Evolutionary conservation across 306 rosid species (phyloP).

Genomic region (Ormosia semicastrata): DNA sequence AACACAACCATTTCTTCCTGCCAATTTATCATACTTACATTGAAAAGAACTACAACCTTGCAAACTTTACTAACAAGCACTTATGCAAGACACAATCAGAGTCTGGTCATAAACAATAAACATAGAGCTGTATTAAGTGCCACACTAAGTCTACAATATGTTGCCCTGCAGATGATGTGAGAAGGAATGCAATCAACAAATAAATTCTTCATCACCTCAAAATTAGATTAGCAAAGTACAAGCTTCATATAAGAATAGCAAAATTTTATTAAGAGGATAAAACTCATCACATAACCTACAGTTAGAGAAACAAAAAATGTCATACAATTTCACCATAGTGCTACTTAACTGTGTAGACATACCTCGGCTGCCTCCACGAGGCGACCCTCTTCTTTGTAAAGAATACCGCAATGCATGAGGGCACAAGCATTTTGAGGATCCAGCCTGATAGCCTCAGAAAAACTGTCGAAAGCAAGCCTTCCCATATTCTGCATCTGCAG

Average conservation of each 20-base stretch:
- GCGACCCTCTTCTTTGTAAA: constrained; percentile 94
- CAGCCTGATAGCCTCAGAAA: constrained; percentile 72
- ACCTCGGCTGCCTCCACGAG: constrained; percentile 96
- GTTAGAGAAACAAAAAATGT: neutral
- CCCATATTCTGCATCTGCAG: constrained; percentile 93
- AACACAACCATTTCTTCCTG: neutral
- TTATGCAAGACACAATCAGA: neutral
- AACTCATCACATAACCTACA: neutral
- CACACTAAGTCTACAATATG: neutral
- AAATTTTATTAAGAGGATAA: neutral
- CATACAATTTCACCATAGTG: neutral
- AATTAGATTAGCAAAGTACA: neutral
- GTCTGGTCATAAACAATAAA: neutral
- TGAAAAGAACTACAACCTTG: neutral
- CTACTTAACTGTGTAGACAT: constrained; percentile 31
- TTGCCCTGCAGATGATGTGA: neutral
- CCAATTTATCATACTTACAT: neutral
- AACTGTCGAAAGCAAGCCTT: constrained; percentile 80
- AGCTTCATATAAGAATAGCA: neutral
- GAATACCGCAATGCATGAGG: constrained; percentile 86
- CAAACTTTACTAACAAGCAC: neutral
- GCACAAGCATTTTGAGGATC: constrained; percentile 90
- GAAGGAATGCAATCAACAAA: constrained; percentile 3
- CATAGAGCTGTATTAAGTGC: neutral
- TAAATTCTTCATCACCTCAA: neutral